Base-by-base conservation (phyloP, 2,329 filamentous ascomycete species). In the Tolypocladium ovalisporum region DNA sequence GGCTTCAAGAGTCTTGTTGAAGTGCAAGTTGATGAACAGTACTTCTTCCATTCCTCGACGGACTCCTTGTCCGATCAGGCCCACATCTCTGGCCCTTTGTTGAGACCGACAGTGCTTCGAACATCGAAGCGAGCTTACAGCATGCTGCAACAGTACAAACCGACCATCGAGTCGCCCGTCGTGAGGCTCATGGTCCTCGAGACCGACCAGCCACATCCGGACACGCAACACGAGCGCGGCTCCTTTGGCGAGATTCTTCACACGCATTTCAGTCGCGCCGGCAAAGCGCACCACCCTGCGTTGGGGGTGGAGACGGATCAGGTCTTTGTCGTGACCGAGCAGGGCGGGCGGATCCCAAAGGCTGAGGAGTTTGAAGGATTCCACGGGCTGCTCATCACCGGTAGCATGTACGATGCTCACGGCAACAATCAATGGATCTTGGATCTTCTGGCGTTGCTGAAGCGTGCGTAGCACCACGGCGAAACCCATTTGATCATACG, bases 341-440 rank as follows among this genome's bases (percentile, higher is more conserved):
- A 75, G 37, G 73, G 75, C 13, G 77, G 78, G 4, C 68, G 71
- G 12, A 74, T 82, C 22, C 79, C 79, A 0, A 70, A 68, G 4
- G 67, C 70, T 3, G 70, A 75, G 1, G 79, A 82, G 7, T 77
- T 84, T 40, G 80, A 87, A 1, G 75, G 81, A 15, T 78, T 90
- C 34, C 86, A 93, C 1, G 89, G 85, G 1, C 73, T 94, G n/a
- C 71, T 94, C 39, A 78, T 93, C 55, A 88, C 86, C 1, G 89
- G 89, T 3, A 76, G 75, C 81, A 84, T 80, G 71, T 79, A 83
- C 67, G 87, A 89, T 66, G 83, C 88, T 0, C 89, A 86, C 64
- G 87, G 86, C 47, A 76, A 87, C 58, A 76, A 84, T 40, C 81
- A 83, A 0, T 94, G 89, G 89, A 90, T 92, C 55, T 65, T 86